Evolutionary conservation across 2,329 filamentous ascomycete genomes (phyloP).

Genomic region (Salinomyces thailandicus): DNA sequence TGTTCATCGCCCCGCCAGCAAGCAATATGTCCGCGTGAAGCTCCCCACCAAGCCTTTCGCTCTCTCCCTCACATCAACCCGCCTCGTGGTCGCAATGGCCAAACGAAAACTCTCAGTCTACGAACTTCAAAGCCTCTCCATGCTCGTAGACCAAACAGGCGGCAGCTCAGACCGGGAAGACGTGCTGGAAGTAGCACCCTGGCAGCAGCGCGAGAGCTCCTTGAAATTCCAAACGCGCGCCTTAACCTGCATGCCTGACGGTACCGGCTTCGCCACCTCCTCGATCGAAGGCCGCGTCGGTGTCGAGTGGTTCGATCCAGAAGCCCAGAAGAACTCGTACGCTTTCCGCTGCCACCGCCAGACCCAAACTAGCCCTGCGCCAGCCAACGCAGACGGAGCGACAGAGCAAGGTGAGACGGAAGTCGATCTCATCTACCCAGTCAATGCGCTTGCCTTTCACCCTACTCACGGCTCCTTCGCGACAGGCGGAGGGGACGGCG

Average conservation of each 20-base stretch:
- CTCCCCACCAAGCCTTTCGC: slow-evolving; percentile 86
- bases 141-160: slow-evolving; percentile 42
- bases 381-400: neutral
- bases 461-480: slow-evolving; percentile 75
- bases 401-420: slow-evolving; percentile 45
- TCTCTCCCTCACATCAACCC: slow-evolving; percentile 64
- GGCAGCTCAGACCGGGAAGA: slow-evolving; percentile 7
- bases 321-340: slow-evolving; percentile 89
- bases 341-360: slow-evolving; percentile 98
- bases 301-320: slow-evolving; percentile 96
- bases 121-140: slow-evolving; percentile 60
- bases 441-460: slow-evolving; percentile 84
- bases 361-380: slow-evolving; percentile 50
- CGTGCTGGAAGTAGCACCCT: slow-evolving; percentile 44
- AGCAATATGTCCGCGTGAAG: slow-evolving; percentile 36
- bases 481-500: slow-evolving; percentile 78
- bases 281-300: slow-evolving; percentile 93
- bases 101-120: slow-evolving; percentile 91
- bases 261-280: slow-evolving; percentile 82
- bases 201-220: slow-evolving; percentile 87
- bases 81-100: slow-evolving; percentile 91
- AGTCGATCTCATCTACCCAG: slow-evolving; percentile 77
- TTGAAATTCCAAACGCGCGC: slow-evolving; percentile 93
- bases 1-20: slow-evolving; percentile 53
- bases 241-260: slow-evolving; percentile 92